These are phyloP conservation scores for Sporothrix phasma DNA, from an alignment of 2,329 filamentous ascomycete genomes.

Conservation along the genomic window DNA sequence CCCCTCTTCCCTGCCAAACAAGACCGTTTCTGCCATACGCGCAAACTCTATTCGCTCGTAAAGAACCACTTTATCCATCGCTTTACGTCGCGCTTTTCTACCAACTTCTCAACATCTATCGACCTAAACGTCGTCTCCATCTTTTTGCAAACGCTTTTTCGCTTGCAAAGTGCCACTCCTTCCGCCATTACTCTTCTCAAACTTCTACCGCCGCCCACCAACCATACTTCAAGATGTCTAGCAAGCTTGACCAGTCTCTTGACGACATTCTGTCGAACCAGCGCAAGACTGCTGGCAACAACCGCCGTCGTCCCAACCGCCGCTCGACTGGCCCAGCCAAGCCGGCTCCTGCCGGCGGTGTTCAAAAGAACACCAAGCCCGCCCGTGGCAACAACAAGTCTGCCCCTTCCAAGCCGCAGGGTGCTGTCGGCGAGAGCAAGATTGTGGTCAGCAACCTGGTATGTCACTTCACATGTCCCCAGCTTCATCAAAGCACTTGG, in stretches of 20 bases:
- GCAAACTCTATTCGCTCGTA: slow-evolving; percentile 4
- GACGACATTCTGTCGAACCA: slow-evolving; percentile 89
- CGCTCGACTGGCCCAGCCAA: slow-evolving; percentile 45
- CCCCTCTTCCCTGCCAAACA: slow-evolving; percentile 1
- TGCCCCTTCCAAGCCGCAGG: slow-evolving; percentile 53
- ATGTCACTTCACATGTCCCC: too few species aligned
- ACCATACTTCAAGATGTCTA: slow-evolving; percentile 57
- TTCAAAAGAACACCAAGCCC: slow-evolving; percentile 65
- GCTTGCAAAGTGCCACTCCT: neutral
- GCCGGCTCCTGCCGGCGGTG: slow-evolving; percentile 68
- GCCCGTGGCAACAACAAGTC: slow-evolving; percentile 52
- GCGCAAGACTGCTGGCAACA: slow-evolving; percentile 43
- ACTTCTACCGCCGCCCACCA: neutral
- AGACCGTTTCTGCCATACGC: neutral
- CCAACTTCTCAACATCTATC: neutral
- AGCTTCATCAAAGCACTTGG: too few species aligned
- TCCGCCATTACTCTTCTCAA: neutral
- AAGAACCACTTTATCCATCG: slow-evolving; percentile 1
- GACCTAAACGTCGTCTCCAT: neutral
- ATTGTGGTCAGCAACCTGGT: slow-evolving; percentile 98
- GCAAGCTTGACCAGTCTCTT: slow-evolving; percentile 92
- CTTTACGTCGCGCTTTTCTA: neutral
- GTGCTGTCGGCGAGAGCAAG: slow-evolving; percentile 69
- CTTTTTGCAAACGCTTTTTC: neutral
- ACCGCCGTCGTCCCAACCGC: slow-evolving; percentile 40